Percentiles rank a stretch among this genome's conserved stretches.
Conservation (phyloP, 1,284 basidiomycete species). For the Papiliotrema terrestris region DNA sequence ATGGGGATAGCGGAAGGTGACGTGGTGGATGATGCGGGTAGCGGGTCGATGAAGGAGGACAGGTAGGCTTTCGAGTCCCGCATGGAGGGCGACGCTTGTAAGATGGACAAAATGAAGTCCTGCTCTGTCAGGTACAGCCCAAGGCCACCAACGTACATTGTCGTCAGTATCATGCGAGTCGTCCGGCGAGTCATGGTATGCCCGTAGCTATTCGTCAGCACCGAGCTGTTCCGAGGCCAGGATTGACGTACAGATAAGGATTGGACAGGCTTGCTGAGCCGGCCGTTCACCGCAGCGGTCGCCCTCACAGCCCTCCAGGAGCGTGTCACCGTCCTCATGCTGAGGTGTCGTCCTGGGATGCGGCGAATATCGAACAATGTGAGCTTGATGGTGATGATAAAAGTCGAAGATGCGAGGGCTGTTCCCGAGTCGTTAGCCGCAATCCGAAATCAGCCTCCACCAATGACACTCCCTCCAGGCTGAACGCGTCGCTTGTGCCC, state of each 20-base stretch:
- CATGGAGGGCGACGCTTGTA: constrained; percentile 86
- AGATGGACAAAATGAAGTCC: constrained; percentile 95
- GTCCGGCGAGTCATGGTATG: background rate
- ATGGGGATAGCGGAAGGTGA: constrained; percentile 13
- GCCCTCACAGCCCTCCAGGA: background rate
- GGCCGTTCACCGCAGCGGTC: background rate
- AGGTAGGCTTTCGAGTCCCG: constrained; percentile 89
- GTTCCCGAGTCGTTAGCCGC: too few species aligned
- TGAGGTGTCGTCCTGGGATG: too few species aligned
- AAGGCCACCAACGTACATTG: too few species aligned
- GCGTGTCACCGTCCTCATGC: background rate
- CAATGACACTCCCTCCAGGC: too few species aligned
- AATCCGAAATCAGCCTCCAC: too few species aligned
- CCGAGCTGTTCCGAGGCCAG: background rate
- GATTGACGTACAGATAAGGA: background rate
- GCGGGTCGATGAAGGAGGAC: constrained; percentile 63
- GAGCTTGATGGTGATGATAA: too few species aligned
- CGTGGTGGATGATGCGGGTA: constrained; percentile 43
- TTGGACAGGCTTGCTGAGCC: background rate
- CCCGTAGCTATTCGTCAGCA: background rate
- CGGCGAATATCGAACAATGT: too few species aligned
- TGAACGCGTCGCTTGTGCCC: too few species aligned
- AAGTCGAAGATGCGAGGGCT: too few species aligned
- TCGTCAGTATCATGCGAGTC: too few species aligned
- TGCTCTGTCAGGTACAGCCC: constrained; percentile 40